Base-by-base conservation (phyloP, 176 grass and related monocot genomes). In the Lolium rigidum region DNA sequence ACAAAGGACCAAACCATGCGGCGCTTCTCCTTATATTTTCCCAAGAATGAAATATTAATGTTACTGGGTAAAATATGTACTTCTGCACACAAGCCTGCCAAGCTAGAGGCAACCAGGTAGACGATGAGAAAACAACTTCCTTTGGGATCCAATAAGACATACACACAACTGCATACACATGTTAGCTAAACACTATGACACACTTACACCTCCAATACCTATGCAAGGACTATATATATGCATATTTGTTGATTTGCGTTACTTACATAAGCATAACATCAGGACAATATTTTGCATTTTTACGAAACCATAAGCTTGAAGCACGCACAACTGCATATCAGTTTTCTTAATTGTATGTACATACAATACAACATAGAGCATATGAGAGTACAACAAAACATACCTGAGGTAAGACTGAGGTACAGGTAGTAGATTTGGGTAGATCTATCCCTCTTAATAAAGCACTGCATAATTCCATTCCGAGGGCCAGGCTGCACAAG, bases 371-470 rank as follows among this genome's bases (percentile, higher is more conserved):
- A 60, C 51, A 88, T 48, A 88, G 74, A 60, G 14, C 51, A 84
- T 18, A 49, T 18, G 10, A 73, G 20, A 26, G 25, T 57, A 46
- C 7, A 18, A 58, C 87, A 1, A 14, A 69, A 52, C 68, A 83
- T 93, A 93, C 93, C 83, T 77, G 95, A 63, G 81, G 87, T 93
- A 74, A 98, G 93, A 57, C 85, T 93, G 44, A 98, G 87, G 87
- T 95, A 98, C 17, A 98, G 76, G 37, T 77, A 90, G 83, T 98
- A 98, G 11, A 80, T 93, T 58, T 94, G 90, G 51, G 91, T 97
- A 74, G 90, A 90, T 89, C 90, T 97, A 82, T 94, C 92, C 63
- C 94, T 87, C 86, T 90, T 92, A 84, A 97, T 97, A 66, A 97
- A 97, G 70, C 94, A 94, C 54, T 94, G 94, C 20, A 93, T 91